Evolutionary conservation across 345 rosid species (phyloP), one percentile per base, ranked within the genome.

Genomic region (Ceriops zippeliana): DNA sequence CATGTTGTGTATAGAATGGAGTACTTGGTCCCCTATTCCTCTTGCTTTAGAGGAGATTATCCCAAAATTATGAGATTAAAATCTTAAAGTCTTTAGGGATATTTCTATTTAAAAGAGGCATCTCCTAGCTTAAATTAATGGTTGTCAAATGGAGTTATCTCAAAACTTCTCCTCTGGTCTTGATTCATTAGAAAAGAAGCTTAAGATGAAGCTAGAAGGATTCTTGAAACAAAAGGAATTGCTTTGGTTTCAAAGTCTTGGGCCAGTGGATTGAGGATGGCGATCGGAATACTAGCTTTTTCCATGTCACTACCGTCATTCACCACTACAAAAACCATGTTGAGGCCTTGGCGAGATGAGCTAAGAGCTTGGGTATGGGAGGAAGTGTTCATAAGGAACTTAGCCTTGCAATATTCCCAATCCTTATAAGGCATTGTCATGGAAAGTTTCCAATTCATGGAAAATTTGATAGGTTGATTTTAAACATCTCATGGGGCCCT

Each of bases 311-410:
- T 52, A 52, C 8, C 0, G 0, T 8, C 0, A 21, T 52, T 4
- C 24, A 3, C 0, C 0, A 24, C 0, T 0, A 2, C 22, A 6
- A 2, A 8, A 52, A 20, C 1, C 7, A 7, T 0, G 1, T 20
- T 52, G 56, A 52, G 6, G 56, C 10, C 1, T 1, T 52, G 0
- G 0, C 1, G 16, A 0, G 57, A 52, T n/a, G 9, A 52, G 21
- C 2, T 0, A 1, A 1, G 24, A 3, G 22, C 0, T 1, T 0
- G 10, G 10, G 7, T 2, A 2, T 1, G 7, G n/a, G 2, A 52
- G 1, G 6, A 15, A 2, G 22, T 0, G 5, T 0, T 1, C 5
- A 5, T 19, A 1, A 0, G 3, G 7, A 5, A 0, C 1, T 8
- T 1, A 20, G 7, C 22, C 1, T 5, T 5, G 1, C 8, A 52